Conservation (phyloP, 495 filamentous ascomycete genomes). For the Jackrogersella minutella region DNA sequence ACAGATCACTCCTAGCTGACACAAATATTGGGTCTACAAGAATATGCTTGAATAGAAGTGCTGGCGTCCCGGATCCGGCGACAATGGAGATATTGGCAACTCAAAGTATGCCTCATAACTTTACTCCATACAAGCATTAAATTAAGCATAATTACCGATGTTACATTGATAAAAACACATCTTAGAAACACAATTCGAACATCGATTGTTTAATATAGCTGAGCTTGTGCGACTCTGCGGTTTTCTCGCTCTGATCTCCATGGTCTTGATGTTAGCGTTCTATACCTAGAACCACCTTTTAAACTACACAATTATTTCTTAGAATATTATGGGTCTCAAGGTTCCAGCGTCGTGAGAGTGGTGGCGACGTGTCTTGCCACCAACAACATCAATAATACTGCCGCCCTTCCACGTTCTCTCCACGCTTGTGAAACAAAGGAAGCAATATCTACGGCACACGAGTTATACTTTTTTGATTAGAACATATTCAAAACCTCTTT, state of each 20-base stretch:
- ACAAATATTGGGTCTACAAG: not conserved
- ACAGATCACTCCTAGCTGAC: conserved; percentile 1
- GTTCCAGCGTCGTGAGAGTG: not conserved
- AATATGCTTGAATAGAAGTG: not conserved
- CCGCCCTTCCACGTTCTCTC: not conserved
- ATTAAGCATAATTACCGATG: not conserved
- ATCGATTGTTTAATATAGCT: no score
- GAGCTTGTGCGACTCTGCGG: not conserved
- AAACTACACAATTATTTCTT: not conserved
- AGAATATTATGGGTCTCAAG: not conserved
- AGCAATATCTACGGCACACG: not conserved
- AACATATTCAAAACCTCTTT: not conserved
- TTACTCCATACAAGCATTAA: not conserved
- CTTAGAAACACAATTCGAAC: not conserved
- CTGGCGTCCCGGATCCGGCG: not conserved
- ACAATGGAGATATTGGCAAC: not conserved
- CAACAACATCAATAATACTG: not conserved
- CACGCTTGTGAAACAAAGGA: not conserved
- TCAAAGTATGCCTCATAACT: not conserved
- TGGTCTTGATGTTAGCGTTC: not conserved
- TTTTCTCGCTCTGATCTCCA: not conserved
- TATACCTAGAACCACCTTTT: not conserved
- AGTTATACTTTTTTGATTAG: not conserved
- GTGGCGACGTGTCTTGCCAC: not conserved
- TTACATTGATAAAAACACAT: not conserved